A percentile compares a stretch with the other conserved stretches of the same genome.
phyloP scores from a whole-genome alignment of 2,329 filamentous ascomycete genomes.

The Lecanicillium sp. region DNA sequence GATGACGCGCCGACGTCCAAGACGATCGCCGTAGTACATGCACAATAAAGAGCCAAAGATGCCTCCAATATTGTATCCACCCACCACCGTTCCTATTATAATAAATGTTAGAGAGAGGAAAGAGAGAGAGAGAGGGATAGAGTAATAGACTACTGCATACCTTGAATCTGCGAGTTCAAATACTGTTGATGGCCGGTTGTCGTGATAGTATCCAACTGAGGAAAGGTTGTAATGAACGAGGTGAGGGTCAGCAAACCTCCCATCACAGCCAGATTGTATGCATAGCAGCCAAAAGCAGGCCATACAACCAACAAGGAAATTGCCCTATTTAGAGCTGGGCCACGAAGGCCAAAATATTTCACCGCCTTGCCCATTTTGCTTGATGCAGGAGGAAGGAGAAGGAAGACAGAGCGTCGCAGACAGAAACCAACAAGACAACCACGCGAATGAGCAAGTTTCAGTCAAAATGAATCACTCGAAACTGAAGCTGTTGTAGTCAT shows the following conservation, averaged over 20 bases:
- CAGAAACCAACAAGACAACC: too few relatives aligned
- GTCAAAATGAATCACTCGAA: too few relatives aligned
- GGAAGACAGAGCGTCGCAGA: too few relatives aligned
- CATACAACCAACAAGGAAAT: conserved; percentile 33
- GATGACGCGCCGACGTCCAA: conserved; percentile 48
- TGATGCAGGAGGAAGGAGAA: too few relatives aligned
- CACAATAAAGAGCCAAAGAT: conserved; percentile 39
- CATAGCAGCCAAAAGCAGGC: conserved; percentile 36
- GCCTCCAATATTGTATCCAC: conserved; percentile 46
- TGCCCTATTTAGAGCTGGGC: conserved; percentile 24
- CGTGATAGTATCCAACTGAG: conserved; percentile 38
- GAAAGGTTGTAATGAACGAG: conserved; percentile 47
- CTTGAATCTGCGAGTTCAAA: conserved; percentile 35
- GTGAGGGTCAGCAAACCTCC: conserved; percentile 58
- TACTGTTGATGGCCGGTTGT: conserved; percentile 28
- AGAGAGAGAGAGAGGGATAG: conserved; percentile 1
- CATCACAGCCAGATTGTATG: conserved; percentile 61
- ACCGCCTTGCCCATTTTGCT: not conserved
- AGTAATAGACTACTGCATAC: conserved; percentile 1
- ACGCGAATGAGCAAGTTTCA: too few relatives aligned
- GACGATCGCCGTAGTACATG: conserved; percentile 43
- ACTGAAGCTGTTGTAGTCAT: too few relatives aligned
- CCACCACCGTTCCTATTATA: conserved; percentile 31
- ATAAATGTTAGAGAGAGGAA: too few relatives aligned
- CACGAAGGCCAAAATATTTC: conserved; percentile 24